Percentiles rank a stretch among this genome's conserved stretches.
phyloP scores from a whole-genome alignment of 805 yeast genomes.

The Barnettozyma siamensis region DNA sequence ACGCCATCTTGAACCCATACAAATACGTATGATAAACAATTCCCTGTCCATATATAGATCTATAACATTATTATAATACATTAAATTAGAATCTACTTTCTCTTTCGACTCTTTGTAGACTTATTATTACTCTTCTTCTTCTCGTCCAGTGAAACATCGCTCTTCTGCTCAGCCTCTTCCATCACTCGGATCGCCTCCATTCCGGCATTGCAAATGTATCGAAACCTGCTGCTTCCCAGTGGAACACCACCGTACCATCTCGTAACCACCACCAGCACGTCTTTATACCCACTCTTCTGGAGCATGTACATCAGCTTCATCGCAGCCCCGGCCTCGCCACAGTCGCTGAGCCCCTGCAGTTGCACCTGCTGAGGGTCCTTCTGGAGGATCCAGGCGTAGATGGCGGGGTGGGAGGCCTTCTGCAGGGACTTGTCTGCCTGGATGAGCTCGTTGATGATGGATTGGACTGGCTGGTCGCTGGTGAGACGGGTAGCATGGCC shows the following conservation, averaged over 20 bases:
- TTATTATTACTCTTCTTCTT: background rate
- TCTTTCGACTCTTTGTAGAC: background rate
- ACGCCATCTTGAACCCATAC: slow-evolving; percentile 89
- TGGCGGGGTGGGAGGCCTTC: slow-evolving; percentile 66
- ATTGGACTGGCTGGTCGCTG: background rate
- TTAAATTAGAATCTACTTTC: too few species aligned
- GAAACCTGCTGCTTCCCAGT: slow-evolving; percentile 64
- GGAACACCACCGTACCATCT: slow-evolving; percentile 83
- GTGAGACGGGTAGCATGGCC: slow-evolving; percentile 48
- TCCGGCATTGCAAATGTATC: slow-evolving; percentile 56
- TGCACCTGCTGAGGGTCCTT: slow-evolving; percentile 26
- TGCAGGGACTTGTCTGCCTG: slow-evolving; percentile 40
- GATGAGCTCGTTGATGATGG: slow-evolving; percentile 37
- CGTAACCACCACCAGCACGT: slow-evolving; percentile 61
- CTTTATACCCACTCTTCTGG: slow-evolving; percentile 41
- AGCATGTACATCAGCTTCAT: slow-evolving; percentile 48
- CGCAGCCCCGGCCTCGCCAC: slow-evolving; percentile 78
- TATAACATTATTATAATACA: too few species aligned
- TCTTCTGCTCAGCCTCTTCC: background rate
- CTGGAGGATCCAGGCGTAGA: slow-evolving; percentile 62
- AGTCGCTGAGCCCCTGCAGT: slow-evolving; percentile 59
- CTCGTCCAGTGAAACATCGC: background rate
- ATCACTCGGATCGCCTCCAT: slow-evolving; percentile 34
- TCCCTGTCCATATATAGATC: too few species aligned
- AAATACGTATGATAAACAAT: slow-evolving; percentile 42